phyloP scores from a whole-genome alignment of 257 asterid species.

The Solanum pimpinellifolium region DNA sequence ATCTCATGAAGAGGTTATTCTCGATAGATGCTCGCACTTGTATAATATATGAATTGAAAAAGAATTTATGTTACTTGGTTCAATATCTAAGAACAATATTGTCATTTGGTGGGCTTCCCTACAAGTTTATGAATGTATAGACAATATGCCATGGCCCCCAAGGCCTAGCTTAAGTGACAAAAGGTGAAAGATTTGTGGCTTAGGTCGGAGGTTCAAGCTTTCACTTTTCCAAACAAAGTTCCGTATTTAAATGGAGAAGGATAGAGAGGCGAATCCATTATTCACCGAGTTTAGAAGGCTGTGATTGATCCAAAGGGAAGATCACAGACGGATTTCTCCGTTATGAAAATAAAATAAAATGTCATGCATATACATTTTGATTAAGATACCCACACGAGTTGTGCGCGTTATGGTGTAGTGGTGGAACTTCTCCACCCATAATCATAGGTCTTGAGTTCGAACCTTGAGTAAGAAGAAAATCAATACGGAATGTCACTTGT shows the following conservation, averaged over 20 bases:
- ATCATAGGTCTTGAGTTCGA: fast-evolving
- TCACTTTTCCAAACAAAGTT: too few species aligned
- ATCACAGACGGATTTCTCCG: fast-evolving
- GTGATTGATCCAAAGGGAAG: background rate
- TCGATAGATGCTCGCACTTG: too few species aligned
- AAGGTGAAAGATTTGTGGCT: background rate
- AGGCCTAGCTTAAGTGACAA: background rate
- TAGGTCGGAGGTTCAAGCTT: background rate
- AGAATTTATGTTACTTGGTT: background rate
- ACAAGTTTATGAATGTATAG: background rate
- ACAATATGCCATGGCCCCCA: too few species aligned
- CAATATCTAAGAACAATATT: background rate
- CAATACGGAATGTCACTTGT: fast-evolving
- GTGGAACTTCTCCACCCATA: background rate
- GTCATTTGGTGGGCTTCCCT: background rate
- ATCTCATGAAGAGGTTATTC: background rate
- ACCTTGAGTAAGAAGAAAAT: background rate
- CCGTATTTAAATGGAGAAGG: background rate
- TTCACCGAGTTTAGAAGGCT: background rate
- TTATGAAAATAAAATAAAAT: too few species aligned
- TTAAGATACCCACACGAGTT: background rate
- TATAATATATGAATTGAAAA: background rate
- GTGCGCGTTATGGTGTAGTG: fast-evolving
- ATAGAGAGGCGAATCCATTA: fast-evolving
- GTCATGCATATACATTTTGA: background rate